These are phyloP conservation scores for Trypanosoma brucei DNA, from an alignment of 208 protist genomes.

Conservation along the genomic window DNA sequence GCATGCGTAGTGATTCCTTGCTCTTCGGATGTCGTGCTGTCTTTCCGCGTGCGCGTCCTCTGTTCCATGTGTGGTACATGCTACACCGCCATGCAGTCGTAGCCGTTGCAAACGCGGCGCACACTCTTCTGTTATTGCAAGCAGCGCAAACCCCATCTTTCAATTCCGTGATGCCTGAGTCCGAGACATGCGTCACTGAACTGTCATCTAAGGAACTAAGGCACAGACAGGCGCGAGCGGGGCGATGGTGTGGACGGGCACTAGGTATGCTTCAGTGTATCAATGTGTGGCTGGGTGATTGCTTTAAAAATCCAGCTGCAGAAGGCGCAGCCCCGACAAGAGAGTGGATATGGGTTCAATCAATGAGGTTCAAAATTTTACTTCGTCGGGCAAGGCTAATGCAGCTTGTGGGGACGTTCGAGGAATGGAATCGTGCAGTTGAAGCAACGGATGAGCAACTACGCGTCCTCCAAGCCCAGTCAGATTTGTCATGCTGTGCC, in stretches of 20 bases:
- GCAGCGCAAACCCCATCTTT: not conserved
- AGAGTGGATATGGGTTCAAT: constrained; percentile 18
- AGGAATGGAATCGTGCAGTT: constrained; percentile 8
- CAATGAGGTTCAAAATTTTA: constrained; percentile 24
- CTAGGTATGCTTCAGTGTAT: constrained; percentile 12
- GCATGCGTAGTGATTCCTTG: constrained; percentile 8
- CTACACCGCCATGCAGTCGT: constrained; percentile 19
- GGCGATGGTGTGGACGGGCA: constrained; percentile 19
- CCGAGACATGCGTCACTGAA: not conserved
- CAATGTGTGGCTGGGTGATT: constrained; percentile 1
- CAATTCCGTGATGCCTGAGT: not conserved
- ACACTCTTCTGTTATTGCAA: constrained; percentile 16
- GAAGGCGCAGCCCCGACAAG: not conserved
- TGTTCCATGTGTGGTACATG: constrained; percentile 24
- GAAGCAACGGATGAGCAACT: constrained; percentile 17
- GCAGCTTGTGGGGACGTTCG: constrained; percentile 7
- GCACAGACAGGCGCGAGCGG: constrained; percentile 6
- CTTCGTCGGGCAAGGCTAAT: constrained; percentile 20
- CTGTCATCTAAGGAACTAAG: constrained; percentile 4
- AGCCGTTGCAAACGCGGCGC: constrained; percentile 19
- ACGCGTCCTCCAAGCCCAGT: constrained; percentile 5
- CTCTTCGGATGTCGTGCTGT: constrained; percentile 6
- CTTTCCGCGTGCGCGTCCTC: constrained; percentile 19
- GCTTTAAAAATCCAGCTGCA: not conserved
- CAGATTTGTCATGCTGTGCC: not conserved